phyloP scores from a whole-genome alignment of 164 flowering plant species.

The Vitis rotundifolia region DNA sequence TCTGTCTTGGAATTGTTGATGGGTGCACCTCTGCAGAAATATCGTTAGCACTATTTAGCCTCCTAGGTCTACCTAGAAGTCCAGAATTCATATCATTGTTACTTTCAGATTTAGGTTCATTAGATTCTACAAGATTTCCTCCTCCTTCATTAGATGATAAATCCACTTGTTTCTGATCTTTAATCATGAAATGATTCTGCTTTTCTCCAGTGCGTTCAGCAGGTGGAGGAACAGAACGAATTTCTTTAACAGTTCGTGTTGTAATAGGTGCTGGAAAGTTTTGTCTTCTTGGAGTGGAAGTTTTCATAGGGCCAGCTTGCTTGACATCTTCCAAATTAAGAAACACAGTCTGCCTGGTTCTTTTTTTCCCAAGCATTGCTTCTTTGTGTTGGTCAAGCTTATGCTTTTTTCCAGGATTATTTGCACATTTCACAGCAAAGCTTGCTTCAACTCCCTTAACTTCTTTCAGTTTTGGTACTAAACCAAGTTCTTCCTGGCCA shows the following conservation, averaged over 20 bases:
- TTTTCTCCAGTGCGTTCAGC: constrained; percentile 64
- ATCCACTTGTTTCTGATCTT: constrained; percentile 67
- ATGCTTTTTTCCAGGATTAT: constrained; percentile 64
- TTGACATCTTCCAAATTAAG: constrained; percentile 87
- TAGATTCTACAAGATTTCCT: constrained; percentile 40
- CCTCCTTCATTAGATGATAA: constrained; percentile 42
- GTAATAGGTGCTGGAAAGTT: constrained; percentile 47
- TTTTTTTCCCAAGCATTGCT: constrained; percentile 91
- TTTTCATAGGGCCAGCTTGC: constrained; percentile 79
- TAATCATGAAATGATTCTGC: constrained; percentile 38
- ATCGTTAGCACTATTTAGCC: constrained; percentile 50
- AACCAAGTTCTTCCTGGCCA: constrained; percentile 51
- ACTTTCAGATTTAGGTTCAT: constrained; percentile 61
- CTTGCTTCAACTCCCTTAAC: constrained; percentile 78
- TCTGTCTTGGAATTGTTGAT: constrained; percentile 57
- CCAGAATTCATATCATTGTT: constrained; percentile 65
- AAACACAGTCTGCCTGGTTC: constrained; percentile 83
- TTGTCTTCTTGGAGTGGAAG: constrained; percentile 78
- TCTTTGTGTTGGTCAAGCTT: constrained; percentile 81
- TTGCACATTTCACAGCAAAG: constrained; percentile 65
- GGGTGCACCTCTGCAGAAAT: constrained; percentile 41
- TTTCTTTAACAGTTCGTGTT: constrained; percentile 68
- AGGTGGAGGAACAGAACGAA: constrained; percentile 39
- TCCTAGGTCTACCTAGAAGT: constrained; percentile 45
- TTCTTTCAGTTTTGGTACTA: constrained; percentile 49